phyloP scores from a whole-genome alignment of 306 rosid genomes.

The Begonia masoniana region DNA sequence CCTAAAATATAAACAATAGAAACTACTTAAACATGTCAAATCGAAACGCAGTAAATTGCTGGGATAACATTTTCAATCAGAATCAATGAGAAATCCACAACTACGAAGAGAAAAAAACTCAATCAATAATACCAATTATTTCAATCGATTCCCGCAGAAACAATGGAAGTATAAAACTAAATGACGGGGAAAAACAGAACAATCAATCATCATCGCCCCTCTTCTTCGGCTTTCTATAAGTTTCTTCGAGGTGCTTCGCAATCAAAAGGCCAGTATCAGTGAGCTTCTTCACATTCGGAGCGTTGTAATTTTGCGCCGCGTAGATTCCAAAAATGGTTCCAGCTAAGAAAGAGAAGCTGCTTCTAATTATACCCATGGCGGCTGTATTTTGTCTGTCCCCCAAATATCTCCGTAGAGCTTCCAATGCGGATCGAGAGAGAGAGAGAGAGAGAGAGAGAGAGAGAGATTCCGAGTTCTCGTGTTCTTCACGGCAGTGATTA shows the following conservation, averaged over 20 bases:
- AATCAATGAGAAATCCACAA: too few relatives aligned
- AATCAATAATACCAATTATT: too few relatives aligned
- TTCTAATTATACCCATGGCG: conserved; percentile 25
- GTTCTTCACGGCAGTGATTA: not conserved
- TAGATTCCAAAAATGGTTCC: conserved; percentile 26
- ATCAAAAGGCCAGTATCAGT: conserved; percentile 17
- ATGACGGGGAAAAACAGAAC: not conserved
- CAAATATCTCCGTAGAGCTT: too few relatives aligned
- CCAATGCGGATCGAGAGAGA: too few relatives aligned
- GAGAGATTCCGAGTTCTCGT: not conserved
- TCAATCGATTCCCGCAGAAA: too few relatives aligned
- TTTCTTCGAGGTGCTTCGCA: conserved; percentile 29
- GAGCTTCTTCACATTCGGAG: conserved; percentile 32
- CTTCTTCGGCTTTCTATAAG: conserved; percentile 37
- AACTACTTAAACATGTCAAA: too few relatives aligned
- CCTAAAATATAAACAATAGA: too few relatives aligned
- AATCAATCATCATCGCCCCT: conserved; percentile 13
- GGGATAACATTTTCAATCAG: too few relatives aligned
- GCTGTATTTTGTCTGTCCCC: too few relatives aligned
- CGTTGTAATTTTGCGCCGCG: conserved; percentile 34
- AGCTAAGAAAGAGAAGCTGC: conserved; percentile 19
- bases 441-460: not conserved
- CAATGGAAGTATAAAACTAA: too few relatives aligned
- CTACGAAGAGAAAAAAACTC: too few relatives aligned
- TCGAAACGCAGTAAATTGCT: too few relatives aligned